phyloP scores from a whole-genome alignment of 2,329 filamentous ascomycete species.

The Sporothrix globosa region DNA sequence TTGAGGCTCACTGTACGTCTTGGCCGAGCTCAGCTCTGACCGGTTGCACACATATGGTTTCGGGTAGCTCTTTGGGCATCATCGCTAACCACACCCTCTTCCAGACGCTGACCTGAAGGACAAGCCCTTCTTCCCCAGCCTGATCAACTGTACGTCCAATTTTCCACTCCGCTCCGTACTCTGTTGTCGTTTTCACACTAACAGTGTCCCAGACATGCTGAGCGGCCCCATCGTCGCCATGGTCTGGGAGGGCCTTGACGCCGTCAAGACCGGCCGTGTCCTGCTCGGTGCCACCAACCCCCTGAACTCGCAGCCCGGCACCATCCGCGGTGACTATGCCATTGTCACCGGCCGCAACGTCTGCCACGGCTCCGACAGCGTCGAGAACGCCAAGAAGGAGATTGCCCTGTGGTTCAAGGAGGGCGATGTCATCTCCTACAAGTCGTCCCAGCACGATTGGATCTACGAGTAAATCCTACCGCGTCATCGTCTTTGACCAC shows the following conservation, averaged over 20 bases:
- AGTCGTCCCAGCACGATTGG: constrained; percentile 85
- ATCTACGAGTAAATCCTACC: constrained; percentile 74
- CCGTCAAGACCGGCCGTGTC: constrained; percentile 94
- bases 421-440: constrained; percentile 82
- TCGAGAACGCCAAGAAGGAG: constrained; percentile 99
- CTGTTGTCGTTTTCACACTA: constrained; percentile 15
- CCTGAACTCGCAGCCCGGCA: constrained; percentile 88
- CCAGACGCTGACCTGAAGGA: constrained; percentile 80
- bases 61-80: background rate
- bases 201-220: constrained; percentile 76
- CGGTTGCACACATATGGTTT: too few relatives aligned
- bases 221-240: constrained; percentile 97
- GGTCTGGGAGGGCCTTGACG: constrained; percentile 99
- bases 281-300: constrained; percentile 99
- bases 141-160: constrained; percentile 76
- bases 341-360: constrained; percentile 95
- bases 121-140: constrained; percentile 96
- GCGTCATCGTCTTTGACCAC: background rate
- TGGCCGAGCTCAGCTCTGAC: background rate
- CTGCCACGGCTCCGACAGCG: constrained; percentile 98
- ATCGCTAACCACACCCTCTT: background rate
- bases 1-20: constrained; percentile 89
- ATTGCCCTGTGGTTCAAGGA: constrained; percentile 98
- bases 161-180: background rate
- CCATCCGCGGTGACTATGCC: constrained; percentile 91